Evolutionary conservation across 2,329 filamentous ascomycete genomes (phyloP).

Genomic region (Fusarium setosum): DNA sequence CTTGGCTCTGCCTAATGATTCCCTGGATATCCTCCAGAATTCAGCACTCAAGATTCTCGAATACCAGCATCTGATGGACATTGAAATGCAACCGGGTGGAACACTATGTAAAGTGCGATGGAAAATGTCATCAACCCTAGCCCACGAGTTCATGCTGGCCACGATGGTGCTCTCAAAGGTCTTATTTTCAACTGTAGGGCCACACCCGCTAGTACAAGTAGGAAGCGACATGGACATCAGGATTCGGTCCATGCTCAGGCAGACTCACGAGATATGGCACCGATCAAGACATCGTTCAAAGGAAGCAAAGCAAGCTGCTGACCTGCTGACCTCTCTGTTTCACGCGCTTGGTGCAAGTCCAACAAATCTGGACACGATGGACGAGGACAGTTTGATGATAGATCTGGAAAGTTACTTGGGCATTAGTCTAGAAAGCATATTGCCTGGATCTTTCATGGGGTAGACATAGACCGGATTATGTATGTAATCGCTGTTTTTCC

Average conservation of each 20-base stretch:
- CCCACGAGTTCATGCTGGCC: constrained; percentile 13
- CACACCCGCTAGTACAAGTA: not conserved
- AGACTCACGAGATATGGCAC: constrained; percentile 6
- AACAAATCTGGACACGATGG: not conserved
- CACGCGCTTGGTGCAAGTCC: not conserved
- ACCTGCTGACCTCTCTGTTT: constrained; percentile 4
- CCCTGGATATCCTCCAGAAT: not conserved
- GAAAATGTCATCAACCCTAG: constrained; percentile 8
- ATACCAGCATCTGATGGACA: not conserved
- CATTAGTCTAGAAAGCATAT: not conserved
- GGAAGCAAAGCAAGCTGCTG: constrained; percentile 7
- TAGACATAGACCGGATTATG: too few relatives aligned
- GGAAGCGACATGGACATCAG: not conserved
- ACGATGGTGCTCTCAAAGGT: constrained; percentile 5
- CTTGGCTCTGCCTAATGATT: not conserved
- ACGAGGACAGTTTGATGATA: not conserved
- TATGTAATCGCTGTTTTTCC: too few relatives aligned
- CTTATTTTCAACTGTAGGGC: constrained; percentile 2
- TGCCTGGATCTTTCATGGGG: not conserved
- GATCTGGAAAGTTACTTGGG: not conserved
- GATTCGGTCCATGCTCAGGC: not conserved
- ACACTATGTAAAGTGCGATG: not conserved
- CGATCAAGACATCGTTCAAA: constrained; percentile 1
- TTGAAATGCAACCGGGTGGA: constrained; percentile 7
- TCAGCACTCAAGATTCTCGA: constrained; percentile 6